A percentile compares a stretch with the other conserved stretches of the same genome.
These are phyloP conservation scores for Peronospora destructor DNA, from an alignment of 352 stramenopile species.

Conservation along the genomic window DNA sequence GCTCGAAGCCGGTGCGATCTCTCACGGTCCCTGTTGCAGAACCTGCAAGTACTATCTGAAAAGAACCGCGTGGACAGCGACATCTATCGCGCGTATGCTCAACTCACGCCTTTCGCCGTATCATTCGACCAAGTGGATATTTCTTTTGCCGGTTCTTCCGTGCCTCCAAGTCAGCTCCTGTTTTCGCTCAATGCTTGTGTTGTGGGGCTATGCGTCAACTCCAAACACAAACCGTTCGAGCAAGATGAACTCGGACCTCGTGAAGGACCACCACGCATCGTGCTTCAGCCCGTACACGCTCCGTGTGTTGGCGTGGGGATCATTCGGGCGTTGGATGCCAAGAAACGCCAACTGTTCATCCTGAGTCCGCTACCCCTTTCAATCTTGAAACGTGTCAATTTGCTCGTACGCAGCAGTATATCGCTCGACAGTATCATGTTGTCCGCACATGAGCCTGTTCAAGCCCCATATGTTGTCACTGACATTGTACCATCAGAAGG, in stretches of 20 bases:
- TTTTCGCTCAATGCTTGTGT: conserved; percentile 66
- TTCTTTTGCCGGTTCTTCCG: conserved; percentile 46
- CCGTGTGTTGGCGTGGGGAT: conserved; percentile 65
- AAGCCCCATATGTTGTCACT: conserved; percentile 58
- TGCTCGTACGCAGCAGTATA: conserved; percentile 66
- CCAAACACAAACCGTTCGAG: conserved; percentile 24
- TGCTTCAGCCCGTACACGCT: conserved; percentile 44
- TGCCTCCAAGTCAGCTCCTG: conserved; percentile 67
- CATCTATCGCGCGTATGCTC: conserved; percentile 46
- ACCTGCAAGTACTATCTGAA: conserved; percentile 61
- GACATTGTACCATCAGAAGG: conserved; percentile 67
- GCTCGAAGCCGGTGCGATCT: conserved; percentile 29
- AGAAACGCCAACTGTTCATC: conserved; percentile 50
- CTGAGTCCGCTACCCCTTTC: conserved; percentile 56
- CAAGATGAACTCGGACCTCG: conserved; percentile 7
- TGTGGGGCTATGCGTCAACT: conserved; percentile 70
- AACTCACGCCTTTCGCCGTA: conserved; percentile 41
- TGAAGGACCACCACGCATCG: conserved; percentile 40
- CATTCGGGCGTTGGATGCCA: conserved; percentile 51
- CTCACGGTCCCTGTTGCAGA: conserved; percentile 42
- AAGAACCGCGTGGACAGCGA: conserved; percentile 55
- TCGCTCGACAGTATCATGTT: conserved; percentile 51
- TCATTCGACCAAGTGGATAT: conserved; percentile 58
- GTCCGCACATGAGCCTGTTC: conserved; percentile 32
- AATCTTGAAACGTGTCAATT: conserved; percentile 55